These are phyloP conservation scores for Verticillium zaregamsianum DNA, from an alignment of 2,329 filamentous ascomycete genomes.

Conservation along the genomic window DNA sequence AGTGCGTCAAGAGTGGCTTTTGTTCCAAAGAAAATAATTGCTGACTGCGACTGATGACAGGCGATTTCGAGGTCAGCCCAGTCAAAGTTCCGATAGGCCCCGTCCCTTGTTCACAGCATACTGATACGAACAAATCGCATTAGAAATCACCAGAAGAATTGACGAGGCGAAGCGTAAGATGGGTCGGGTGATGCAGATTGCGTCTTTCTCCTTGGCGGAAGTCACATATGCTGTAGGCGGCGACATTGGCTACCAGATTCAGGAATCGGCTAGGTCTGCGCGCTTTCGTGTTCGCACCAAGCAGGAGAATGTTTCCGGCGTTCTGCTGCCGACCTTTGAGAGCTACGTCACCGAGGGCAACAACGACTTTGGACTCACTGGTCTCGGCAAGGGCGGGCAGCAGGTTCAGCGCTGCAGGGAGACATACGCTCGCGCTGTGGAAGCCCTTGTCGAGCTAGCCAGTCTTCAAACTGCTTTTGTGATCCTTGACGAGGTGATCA, in stretches of 20 bases:
- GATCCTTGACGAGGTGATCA: constrained; percentile 97
- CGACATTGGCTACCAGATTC: constrained; percentile 94
- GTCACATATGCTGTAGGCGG: constrained; percentile 96
- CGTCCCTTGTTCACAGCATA: neutral
- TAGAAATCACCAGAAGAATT: constrained; percentile 93
- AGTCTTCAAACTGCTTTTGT: constrained; percentile 98
- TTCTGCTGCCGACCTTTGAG: constrained; percentile 90
- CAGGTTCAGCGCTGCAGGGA: constrained; percentile 93
- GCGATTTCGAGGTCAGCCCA: constrained; percentile 72
- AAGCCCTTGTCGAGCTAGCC: constrained; percentile 90
- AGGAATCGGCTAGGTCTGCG: constrained; percentile 90
- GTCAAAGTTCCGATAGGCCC: too few species aligned
- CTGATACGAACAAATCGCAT: neutral
- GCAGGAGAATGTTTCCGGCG: constrained; percentile 98
- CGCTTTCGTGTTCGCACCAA: constrained; percentile 91
- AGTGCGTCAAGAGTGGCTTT: constrained; percentile 52
- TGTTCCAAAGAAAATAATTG: neutral
- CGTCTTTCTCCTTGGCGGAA: constrained; percentile 94
- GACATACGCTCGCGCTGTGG: constrained; percentile 92
- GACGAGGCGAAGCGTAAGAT: constrained; percentile 99
- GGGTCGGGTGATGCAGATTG: constrained; percentile 98
- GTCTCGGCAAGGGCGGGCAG: constrained; percentile 93
- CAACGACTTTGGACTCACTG: constrained; percentile 94
- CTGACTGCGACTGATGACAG: constrained; percentile 36
- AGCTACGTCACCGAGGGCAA: constrained; percentile 83